Evolutionary conservation across 306 rosid genomes (phyloP).

Genomic region (Castanea mollissima): DNA sequence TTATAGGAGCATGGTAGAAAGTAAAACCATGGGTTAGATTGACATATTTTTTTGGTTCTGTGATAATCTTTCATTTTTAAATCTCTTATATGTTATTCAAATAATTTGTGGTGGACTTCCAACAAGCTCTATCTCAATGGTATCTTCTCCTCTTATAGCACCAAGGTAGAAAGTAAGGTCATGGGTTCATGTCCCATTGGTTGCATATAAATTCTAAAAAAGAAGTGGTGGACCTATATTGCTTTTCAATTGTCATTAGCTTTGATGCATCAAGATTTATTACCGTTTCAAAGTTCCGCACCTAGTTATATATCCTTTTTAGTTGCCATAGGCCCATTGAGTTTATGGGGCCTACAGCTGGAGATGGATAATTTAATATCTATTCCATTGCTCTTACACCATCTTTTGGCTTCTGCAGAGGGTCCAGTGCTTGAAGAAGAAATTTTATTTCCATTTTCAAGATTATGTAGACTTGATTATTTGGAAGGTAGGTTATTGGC

Average conservation of each 20-base stretch:
- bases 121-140: too few relatives aligned
- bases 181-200: too few relatives aligned
- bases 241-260: neutral
- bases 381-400: slow-evolving; percentile 24
- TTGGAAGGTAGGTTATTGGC: slow-evolving; percentile 68
- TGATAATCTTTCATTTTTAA: neutral
- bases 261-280: neutral
- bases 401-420: slow-evolving; percentile 53
- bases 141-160: too few relatives aligned
- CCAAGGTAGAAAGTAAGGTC: too few relatives aligned
- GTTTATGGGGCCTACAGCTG: slow-evolving; percentile 4
- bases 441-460: slow-evolving; percentile 92
- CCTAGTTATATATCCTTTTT: neutral
- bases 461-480: slow-evolving; percentile 86
- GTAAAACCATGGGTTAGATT: neutral
- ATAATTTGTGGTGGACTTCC: neutral
- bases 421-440: slow-evolving; percentile 75
- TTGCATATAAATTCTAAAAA: too few relatives aligned
- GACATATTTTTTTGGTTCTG: neutral
- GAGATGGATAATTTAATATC: slow-evolving; percentile 18
- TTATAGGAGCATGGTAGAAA: too few relatives aligned
- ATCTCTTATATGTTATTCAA: neutral
- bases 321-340: neutral
- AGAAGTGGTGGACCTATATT: neutral
- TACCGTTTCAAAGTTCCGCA: neutral